These are phyloP conservation scores for Penicillium psychrosexuale DNA, from an alignment of 2,329 filamentous ascomycete genomes.

Conservation along the genomic window DNA sequence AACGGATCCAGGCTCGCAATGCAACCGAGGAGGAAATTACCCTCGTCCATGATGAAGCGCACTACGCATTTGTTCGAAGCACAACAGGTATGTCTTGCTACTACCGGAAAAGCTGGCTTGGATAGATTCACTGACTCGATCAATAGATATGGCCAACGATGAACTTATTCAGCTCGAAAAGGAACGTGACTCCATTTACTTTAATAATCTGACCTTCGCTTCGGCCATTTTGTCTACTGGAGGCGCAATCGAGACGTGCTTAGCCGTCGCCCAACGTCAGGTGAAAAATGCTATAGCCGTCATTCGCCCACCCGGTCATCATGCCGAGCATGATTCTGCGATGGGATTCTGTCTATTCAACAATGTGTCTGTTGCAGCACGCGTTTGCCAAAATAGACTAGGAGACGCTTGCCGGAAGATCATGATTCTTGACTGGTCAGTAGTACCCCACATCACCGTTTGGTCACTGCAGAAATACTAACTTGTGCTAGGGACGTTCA, in stretches of 20 bases:
- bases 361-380: slow-evolving; percentile 91
- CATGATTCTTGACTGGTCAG: slow-evolving; percentile 89
- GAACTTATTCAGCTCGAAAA: slow-evolving; percentile 68
- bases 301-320: slow-evolving; percentile 90
- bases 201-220: slow-evolving; percentile 75
- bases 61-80: slow-evolving; percentile 73
- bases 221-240: slow-evolving; percentile 83
- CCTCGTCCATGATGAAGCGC: slow-evolving; percentile 70
- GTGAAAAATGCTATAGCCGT: slow-evolving; percentile 96
- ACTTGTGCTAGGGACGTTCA: slow-evolving; percentile 59
- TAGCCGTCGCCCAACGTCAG: slow-evolving; percentile 75
- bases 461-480: slow-evolving; percentile 13
- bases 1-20: slow-evolving; percentile 71
- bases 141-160: slow-evolving; percentile 49
- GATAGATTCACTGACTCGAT: slow-evolving; percentile 14
- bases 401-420: slow-evolving; percentile 81
- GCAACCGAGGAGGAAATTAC: slow-evolving; percentile 78
- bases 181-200: slow-evolving; percentile 73
- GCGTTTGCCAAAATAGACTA: slow-evolving; percentile 77
- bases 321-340: slow-evolving; percentile 79
- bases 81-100: slow-evolving; percentile 42
- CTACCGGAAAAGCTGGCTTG: background rate
- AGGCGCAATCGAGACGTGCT: slow-evolving; percentile 92
- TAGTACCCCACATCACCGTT: slow-evolving; percentile 44
- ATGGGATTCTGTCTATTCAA: slow-evolving; percentile 99